Conservation (phyloP, 2,329 filamentous ascomycete genomes). For the Fusarium nygamai region DNA sequence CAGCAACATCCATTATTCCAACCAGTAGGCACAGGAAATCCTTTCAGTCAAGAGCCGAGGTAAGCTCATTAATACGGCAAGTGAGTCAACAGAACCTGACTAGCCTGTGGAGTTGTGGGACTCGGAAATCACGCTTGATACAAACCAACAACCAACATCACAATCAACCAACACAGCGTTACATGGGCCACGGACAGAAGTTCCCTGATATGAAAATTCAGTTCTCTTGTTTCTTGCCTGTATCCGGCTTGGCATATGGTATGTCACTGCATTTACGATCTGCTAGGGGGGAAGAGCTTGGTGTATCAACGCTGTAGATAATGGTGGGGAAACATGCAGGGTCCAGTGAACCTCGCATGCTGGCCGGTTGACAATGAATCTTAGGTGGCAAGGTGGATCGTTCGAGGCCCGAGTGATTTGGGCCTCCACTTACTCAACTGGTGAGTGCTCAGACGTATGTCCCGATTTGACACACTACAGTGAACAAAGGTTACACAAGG, state of each 20-base stretch:
- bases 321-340: not conserved
- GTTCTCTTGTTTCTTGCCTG: not conserved
- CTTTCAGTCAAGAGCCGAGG: not conserved
- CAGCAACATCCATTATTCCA: not conserved
- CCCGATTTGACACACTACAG: too few relatives aligned
- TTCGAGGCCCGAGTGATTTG: not conserved
- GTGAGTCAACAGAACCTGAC: not conserved
- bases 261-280: not conserved
- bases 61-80: too few relatives aligned
- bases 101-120: not conserved
- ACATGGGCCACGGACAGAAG: not conserved
- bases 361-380: too few relatives aligned
- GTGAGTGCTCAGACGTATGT: not conserved
- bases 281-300: not conserved
- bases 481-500: too few relatives aligned
- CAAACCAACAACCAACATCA: not conserved
- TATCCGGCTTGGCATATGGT: not conserved
- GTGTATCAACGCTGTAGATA: not conserved
- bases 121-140: not conserved
- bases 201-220: not conserved
- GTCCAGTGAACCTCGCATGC: not conserved
- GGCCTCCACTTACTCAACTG: not conserved
- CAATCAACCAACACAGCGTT: not conserved
- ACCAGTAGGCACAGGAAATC: too few relatives aligned
- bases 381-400: not conserved